Evolutionary conservation across 441 rosid species (phyloP).

Genomic region (Populus hybrid): DNA sequence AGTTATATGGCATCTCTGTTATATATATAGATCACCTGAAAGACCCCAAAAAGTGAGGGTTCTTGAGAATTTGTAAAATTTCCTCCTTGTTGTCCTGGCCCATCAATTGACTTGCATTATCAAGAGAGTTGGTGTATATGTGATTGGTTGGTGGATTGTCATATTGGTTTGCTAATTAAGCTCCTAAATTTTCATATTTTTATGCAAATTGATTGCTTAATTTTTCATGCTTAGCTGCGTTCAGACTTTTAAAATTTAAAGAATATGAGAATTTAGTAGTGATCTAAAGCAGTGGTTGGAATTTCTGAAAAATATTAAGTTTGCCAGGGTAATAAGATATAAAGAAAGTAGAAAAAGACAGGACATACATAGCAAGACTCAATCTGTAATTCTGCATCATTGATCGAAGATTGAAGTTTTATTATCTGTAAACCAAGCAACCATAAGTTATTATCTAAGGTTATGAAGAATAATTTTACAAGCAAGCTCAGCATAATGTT

Average conservation of each 20-base stretch:
- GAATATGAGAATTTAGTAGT: not conserved
- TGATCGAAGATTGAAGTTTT: not conserved
- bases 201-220: not conserved
- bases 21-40: not conserved
- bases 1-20: not conserved
- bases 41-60: not conserved
- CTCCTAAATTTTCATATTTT: not conserved
- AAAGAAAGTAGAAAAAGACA: not conserved
- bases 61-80: not conserved
- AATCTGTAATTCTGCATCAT: not conserved
- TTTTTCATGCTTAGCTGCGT: not conserved
- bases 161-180: not conserved
- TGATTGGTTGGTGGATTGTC: not conserved
- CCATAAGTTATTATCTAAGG: not conserved
- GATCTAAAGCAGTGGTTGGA: not conserved
- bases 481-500: not conserved
- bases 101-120: not conserved
- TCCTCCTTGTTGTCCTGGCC: not conserved
- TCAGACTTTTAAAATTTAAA: not conserved
- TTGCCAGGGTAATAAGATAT: not conserved
- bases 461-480: not conserved
- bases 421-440: not conserved
- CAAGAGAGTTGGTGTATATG: not conserved
- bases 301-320: not conserved
- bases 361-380: not conserved